Base-by-base conservation (phyloP, 1,284 basidiomycete genomes). In the Exsudoporus floridanus region DNA sequence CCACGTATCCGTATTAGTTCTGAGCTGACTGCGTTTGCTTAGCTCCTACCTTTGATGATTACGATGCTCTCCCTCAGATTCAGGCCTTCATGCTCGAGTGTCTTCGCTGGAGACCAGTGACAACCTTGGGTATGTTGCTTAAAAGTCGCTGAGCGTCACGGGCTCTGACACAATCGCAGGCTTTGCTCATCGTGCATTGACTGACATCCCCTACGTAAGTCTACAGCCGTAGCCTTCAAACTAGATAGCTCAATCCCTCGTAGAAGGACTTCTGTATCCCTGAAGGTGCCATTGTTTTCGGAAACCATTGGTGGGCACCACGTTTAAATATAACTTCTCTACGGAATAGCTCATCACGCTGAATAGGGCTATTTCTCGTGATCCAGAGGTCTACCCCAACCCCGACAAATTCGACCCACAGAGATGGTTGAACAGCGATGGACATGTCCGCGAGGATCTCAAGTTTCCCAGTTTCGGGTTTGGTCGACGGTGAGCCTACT, bases 101-200 rank as follows among this genome's bases (percentile, higher is more conserved):
- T 34, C 74, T 74, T 50, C 65, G 78, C 14, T 80, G 77, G 77
- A 60, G 76, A 27, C 77, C 77, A 8, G 71, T 75, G 8, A 68
- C 67, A 3, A 65, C 66, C 9, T 57, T 69, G 39, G 67, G 71
- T 60, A 48, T 18, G 51, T 45, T 46, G 14, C 23, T 39, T 19
- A 0, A 36, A n/a, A n/a, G 14, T 28, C 8, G 5, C 5, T 14
- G 1, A 28, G 27, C 14, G 10, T 43, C 35, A 4, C 23, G 1
- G 6, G 0, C 40, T 41, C 35, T 62, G 46, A 69, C 13, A 2
- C 12, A 2, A 13, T 40, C 14, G 4, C 35, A 70, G 69, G 66
- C 7, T 71, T 71, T 51, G 52, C 69, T 35, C 66, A 68, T 37
- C 57, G 62, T 39, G 69, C 69, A 25, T 37, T 48, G 18, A 55